phyloP scores from a whole-genome alignment of 2,329 filamentous ascomycete genomes.

The Thielaviopsis punctulata region DNA sequence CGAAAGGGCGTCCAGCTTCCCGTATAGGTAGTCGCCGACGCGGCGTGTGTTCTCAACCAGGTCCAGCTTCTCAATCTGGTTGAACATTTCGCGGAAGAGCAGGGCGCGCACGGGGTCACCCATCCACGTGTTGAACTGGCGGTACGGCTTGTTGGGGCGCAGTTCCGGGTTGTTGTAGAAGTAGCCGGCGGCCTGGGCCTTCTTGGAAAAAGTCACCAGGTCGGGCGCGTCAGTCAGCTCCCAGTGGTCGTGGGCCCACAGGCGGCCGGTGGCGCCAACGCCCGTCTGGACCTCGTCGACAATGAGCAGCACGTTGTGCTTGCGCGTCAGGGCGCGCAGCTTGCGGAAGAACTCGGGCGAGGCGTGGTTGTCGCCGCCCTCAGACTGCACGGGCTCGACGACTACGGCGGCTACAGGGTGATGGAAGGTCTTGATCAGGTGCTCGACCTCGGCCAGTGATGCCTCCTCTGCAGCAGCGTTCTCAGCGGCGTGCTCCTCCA shows the following conservation, averaged over 20 bases:
- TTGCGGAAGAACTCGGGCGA: conserved; percentile 74
- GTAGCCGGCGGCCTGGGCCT: conserved; percentile 87
- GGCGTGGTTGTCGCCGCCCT: conserved; percentile 90
- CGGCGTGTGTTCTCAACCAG: conserved; percentile 62
- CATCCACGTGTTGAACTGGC: conserved; percentile 98
- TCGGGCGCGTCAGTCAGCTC: conserved; percentile 62
- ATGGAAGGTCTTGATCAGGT: conserved; percentile 62
- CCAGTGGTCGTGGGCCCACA: conserved; percentile 98
- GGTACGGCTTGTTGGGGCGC: conserved; percentile 80
- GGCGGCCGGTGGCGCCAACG: conserved; percentile 79
- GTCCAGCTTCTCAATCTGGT: conserved; percentile 59
- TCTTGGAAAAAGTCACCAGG: conserved; percentile 92
- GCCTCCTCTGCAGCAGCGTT: conserved; percentile 68
- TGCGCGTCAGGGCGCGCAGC: conserved; percentile 61
- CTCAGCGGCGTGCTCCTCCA: conserved; percentile 61
- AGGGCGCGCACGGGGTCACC: conserved; percentile 74
- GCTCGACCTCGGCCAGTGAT: conserved; percentile 64
- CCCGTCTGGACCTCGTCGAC: conserved; percentile 87
- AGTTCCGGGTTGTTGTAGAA: conserved; percentile 61
- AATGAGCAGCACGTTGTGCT: conserved; percentile 66
- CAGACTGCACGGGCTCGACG: conserved; percentile 82
- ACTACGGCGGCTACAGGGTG: conserved; percentile 64
- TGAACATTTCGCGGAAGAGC: conserved; percentile 70
- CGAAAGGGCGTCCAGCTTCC: conserved; percentile 44
- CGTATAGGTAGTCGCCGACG: conserved; percentile 52